Percentiles rank a stretch among this genome's conserved stretches.
Conservation (phyloP, 2,329 filamentous ascomycete genomes). For the Clonostachys rhizophaga region DNA sequence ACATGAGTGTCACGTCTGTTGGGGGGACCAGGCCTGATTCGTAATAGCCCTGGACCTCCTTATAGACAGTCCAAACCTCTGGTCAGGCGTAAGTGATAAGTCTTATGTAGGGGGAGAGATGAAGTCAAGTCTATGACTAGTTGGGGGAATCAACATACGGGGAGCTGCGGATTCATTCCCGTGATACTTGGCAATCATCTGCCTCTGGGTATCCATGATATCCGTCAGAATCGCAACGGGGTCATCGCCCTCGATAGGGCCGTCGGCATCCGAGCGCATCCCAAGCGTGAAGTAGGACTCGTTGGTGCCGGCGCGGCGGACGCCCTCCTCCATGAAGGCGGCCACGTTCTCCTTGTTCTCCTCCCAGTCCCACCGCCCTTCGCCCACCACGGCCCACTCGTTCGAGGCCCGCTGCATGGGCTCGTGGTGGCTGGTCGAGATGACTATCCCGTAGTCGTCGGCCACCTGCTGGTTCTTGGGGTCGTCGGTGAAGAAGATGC, state of each 20-base stretch:
- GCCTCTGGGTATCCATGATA: conserved; percentile 3
- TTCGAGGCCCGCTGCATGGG: conserved; percentile 54
- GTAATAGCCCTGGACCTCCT: conserved; percentile 56
- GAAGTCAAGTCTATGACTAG: too few species aligned
- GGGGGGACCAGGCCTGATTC: conserved; percentile 47
- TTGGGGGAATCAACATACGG: neutral
- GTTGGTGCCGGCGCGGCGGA: conserved; percentile 40
- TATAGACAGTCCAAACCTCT: conserved; percentile 60
- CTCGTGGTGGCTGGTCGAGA: conserved; percentile 58
- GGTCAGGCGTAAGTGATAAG: conserved; percentile 7
- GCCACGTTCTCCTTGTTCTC: conserved; percentile 47
- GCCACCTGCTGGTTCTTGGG: conserved; percentile 61
- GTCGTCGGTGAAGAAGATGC: conserved; percentile 69
- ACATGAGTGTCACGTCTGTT: conserved; percentile 55
- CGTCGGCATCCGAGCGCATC: conserved; percentile 55
- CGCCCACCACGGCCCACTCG: conserved; percentile 22
- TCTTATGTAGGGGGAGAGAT: neutral
- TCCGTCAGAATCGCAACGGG: conserved; percentile 2
- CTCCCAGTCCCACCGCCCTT: conserved; percentile 52
- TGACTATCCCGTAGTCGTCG: conserved; percentile 56
- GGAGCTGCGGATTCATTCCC: conserved; percentile 1
- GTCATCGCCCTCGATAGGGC: conserved; percentile 6
- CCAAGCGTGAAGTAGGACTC: conserved; percentile 50
- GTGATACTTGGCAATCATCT: conserved; percentile 3
- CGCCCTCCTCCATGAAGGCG: conserved; percentile 49